Conservation (phyloP, 805 yeast genomes). For the Kuraishia molischiana region DNA sequence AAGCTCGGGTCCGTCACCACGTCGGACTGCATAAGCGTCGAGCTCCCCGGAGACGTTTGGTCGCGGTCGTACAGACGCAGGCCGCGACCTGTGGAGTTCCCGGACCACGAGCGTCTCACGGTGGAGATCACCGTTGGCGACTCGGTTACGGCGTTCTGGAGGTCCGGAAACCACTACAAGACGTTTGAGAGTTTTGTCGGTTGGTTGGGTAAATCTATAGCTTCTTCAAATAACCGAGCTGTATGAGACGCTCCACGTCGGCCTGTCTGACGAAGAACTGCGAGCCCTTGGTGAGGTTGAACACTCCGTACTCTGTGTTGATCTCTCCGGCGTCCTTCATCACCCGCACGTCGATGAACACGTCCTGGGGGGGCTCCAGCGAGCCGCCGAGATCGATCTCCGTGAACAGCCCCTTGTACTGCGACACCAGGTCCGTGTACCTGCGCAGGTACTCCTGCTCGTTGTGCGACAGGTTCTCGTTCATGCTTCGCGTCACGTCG, state of each 20-base stretch:
- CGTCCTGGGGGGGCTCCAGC: slow-evolving; percentile 83
- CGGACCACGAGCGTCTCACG: background rate
- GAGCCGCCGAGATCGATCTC: slow-evolving; percentile 85
- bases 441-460: slow-evolving; percentile 73
- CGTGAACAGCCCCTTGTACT: slow-evolving; percentile 67
- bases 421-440: slow-evolving; percentile 63
- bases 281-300: slow-evolving; percentile 84
- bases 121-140: background rate
- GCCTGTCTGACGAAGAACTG: slow-evolving; percentile 91
- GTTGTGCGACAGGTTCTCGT: slow-evolving; percentile 54
- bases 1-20: too few species aligned
- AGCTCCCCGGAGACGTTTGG: slow-evolving; percentile 14
- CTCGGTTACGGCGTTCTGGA: slow-evolving; percentile 15
- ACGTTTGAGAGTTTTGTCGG: slow-evolving; percentile 21
- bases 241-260: slow-evolving; percentile 88
- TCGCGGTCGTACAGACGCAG: slow-evolving; percentile 15
- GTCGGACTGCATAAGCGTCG: too few species aligned
- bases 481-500: slow-evolving; percentile 30
- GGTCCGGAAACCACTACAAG: slow-evolving; percentile 12
- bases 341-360: slow-evolving; percentile 90
- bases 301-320: slow-evolving; percentile 94
- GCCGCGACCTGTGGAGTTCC: background rate
- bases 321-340: slow-evolving; percentile 93
- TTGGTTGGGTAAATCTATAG: slow-evolving; percentile 10
- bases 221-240: slow-evolving; percentile 86